Conservation (phyloP, 495 filamentous ascomycete genomes). For the Tuber microsphaerosporum region DNA sequence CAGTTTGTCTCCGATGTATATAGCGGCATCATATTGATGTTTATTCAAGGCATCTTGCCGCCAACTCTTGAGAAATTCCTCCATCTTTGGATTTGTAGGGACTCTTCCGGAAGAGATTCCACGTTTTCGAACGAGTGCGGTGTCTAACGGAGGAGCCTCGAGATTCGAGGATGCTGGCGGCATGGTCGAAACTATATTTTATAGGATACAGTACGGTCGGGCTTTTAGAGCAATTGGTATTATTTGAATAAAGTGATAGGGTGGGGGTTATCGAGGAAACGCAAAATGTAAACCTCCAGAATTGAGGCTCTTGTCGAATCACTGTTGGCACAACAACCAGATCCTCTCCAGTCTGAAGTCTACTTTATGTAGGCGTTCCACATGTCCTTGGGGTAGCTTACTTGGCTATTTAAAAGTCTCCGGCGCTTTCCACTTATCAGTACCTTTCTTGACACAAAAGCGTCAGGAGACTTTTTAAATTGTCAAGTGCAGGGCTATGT, state of each 20-base stretch:
- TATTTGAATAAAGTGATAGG: not conserved
- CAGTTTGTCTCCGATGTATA: slow-evolving; percentile 95
- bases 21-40: slow-evolving; percentile 88
- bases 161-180: slow-evolving; percentile 21
- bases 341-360: not conserved
- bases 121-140: slow-evolving; percentile 21
- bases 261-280: not conserved
- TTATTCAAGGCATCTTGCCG: slow-evolving; percentile 86
- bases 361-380: not conserved
- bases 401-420: not conserved
- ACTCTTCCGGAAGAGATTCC: slow-evolving; percentile 22
- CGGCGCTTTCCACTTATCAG: too few species aligned
- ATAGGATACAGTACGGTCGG: not conserved
- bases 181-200: slow-evolving; percentile 5
- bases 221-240: not conserved
- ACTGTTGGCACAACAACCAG: not conserved
- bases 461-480: slow-evolving; percentile 8
- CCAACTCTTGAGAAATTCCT: slow-evolving; percentile 85
- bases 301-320: not conserved
- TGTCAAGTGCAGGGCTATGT: slow-evolving; percentile 4
- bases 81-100: slow-evolving; percentile 53
- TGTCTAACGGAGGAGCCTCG: slow-evolving; percentile 20
- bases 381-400: not conserved
- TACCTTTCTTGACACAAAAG: not conserved
- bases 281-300: not conserved